Evolutionary conservation across 2,329 filamentous ascomycete genomes (phyloP).

Genomic region (Westerdykella ornata): DNA sequence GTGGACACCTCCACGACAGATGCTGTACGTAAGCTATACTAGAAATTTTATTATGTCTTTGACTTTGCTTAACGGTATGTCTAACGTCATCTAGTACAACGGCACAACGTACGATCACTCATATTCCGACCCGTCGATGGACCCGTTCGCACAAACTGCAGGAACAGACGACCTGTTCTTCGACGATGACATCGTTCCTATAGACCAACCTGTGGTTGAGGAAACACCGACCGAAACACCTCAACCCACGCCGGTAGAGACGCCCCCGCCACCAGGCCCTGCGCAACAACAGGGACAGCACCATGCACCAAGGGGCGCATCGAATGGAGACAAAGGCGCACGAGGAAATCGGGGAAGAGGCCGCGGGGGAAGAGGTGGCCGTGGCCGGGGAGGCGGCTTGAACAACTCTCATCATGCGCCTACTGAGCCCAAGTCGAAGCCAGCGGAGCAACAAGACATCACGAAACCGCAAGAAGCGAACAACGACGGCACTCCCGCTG

Average conservation of each 20-base stretch:
- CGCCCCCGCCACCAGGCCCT: slow-evolving; percentile 13
- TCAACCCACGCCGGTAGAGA: slow-evolving; percentile 17
- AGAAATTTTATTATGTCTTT: too few species aligned
- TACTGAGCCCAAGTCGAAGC: slow-evolving; percentile 8
- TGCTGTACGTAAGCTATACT: slow-evolving; percentile 3
- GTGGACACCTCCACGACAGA: slow-evolving; percentile 9
- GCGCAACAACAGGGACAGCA: slow-evolving; percentile 14
- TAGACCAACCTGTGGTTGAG: slow-evolving; percentile 39
- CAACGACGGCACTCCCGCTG: slow-evolving; percentile 3
- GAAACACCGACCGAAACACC: slow-evolving; percentile 18
- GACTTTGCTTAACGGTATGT: too few species aligned
- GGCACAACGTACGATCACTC: slow-evolving; percentile 22
- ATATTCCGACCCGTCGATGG: slow-evolving; percentile 28
- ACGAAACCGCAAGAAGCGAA: slow-evolving; percentile 10
- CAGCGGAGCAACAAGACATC: neutral
- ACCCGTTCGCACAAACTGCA: slow-evolving; percentile 47
- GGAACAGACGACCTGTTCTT: slow-evolving; percentile 47
- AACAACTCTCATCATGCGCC: slow-evolving; percentile 3
- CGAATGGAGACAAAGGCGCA: slow-evolving; percentile 23
- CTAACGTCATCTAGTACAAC: neutral
- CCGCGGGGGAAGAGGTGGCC: slow-evolving; percentile 6
- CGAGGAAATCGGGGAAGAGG: slow-evolving; percentile 20
- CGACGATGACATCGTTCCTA: slow-evolving; percentile 46
- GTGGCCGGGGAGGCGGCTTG: slow-evolving; percentile 10
- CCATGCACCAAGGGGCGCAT: slow-evolving; percentile 21